Percentiles rank a stretch among this genome's conserved stretches.
These are phyloP conservation scores for Canavalia gladiata DNA, from an alignment of 306 rosid genomes.

Conservation along the genomic window DNA sequence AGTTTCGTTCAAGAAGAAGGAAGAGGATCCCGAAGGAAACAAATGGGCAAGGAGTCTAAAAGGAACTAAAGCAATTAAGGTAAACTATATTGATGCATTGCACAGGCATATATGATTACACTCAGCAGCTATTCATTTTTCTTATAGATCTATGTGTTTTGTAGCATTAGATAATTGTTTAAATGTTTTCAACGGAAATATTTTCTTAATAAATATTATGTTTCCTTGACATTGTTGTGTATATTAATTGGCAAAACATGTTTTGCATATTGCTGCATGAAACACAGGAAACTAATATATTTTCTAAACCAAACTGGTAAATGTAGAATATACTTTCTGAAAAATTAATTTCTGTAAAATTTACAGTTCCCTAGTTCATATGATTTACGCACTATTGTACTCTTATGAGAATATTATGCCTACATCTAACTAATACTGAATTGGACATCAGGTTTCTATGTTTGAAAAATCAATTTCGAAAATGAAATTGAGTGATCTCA, in stretches of 20 bases:
- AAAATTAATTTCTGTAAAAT: neutral
- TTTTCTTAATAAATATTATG: slow-evolving; percentile 9
- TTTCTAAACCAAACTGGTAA: slow-evolving; percentile 9
- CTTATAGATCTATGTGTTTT: slow-evolving; percentile 27
- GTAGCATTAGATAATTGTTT: slow-evolving; percentile 1
- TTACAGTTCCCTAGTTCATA: neutral
- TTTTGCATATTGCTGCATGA: neutral
- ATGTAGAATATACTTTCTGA: slow-evolving; percentile 5
- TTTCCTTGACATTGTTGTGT: slow-evolving; percentile 1
- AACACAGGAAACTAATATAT: slow-evolving; percentile 14
- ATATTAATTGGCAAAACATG: neutral
- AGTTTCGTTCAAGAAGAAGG: slow-evolving; percentile 67
- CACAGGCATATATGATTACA: slow-evolving; percentile 11
- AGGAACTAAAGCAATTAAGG: slow-evolving; percentile 86
- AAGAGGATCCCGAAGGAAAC: slow-evolving; percentile 92
- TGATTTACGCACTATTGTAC: neutral
- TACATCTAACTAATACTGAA: slow-evolving; percentile 37
- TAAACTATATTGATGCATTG: slow-evolving; percentile 48
- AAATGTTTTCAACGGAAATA: neutral
- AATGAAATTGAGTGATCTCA: slow-evolving; percentile 91
- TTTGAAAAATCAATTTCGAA: slow-evolving; percentile 84
- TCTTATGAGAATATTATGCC: slow-evolving; percentile 1
- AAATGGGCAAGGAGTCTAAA: slow-evolving; percentile 91
- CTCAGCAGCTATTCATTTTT: slow-evolving; percentile 28
- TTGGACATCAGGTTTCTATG: slow-evolving; percentile 77